Conservation (phyloP, 2,329 filamentous ascomycete species). For the Polychaeton citri region DNA sequence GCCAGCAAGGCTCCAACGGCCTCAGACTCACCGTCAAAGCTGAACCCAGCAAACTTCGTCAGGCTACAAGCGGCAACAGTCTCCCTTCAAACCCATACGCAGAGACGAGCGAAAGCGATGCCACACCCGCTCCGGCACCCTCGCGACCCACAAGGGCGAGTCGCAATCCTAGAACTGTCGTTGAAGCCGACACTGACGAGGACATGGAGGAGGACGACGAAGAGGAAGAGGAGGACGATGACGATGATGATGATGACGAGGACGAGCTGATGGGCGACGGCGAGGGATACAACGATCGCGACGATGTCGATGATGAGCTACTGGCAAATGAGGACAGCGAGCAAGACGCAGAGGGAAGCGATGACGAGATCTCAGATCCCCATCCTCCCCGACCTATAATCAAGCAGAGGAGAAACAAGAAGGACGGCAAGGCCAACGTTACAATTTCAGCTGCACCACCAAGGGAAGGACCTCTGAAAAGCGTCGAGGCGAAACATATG, state of each 20-base stretch:
- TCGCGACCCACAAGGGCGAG: conserved; percentile 16
- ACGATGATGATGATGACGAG: conserved; percentile 15
- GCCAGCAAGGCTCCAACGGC: conserved; percentile 28
- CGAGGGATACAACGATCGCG: conserved; percentile 24
- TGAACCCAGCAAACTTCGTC: conserved; percentile 34
- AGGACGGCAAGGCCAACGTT: conserved; percentile 15
- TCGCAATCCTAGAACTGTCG: conserved; percentile 20
- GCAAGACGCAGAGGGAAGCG: conserved; percentile 21
- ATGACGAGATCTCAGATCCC: conserved; percentile 17
- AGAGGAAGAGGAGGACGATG: conserved; percentile 13
- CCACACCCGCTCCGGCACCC: conserved; percentile 17
- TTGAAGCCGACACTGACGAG: conserved; percentile 22
- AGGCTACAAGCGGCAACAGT: conserved; percentile 28
- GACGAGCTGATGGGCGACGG: conserved; percentile 21
- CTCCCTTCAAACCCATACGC: conserved; percentile 20
- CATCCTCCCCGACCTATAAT: conserved; percentile 23
- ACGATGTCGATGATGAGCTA: conserved; percentile 16
- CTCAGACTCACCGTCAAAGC: conserved; percentile 38
- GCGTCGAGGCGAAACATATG: conserved; percentile 38
- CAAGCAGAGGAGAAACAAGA: conserved; percentile 9
- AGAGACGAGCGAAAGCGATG: conserved; percentile 20
- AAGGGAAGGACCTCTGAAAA: conserved; percentile 20
- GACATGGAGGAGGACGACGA: conserved; percentile 4
- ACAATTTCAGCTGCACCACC: conserved; percentile 15
- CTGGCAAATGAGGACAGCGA: conserved; percentile 18